Conservation (phyloP, 371 early-diverging fungal species). For the Rhizoclosmatium hyalinum region DNA sequence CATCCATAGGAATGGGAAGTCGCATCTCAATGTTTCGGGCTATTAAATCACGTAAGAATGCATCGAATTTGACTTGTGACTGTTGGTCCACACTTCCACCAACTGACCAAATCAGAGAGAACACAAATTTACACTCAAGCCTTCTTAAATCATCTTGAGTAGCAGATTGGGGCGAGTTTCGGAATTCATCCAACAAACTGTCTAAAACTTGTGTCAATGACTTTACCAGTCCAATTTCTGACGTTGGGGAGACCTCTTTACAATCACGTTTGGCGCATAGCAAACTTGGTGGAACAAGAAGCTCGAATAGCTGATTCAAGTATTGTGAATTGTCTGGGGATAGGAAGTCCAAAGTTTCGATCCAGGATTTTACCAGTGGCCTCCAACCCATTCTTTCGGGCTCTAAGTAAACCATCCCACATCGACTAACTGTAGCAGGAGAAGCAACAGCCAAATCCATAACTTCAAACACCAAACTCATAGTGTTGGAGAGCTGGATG, state of each 20-base stretch:
- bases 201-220: slow-evolving; percentile 54
- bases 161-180: slow-evolving; percentile 29
- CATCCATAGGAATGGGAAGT: slow-evolving; percentile 36
- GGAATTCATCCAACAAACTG: slow-evolving; percentile 49
- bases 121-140: slow-evolving; percentile 53
- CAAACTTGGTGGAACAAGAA: slow-evolving; percentile 47
- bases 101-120: slow-evolving; percentile 54
- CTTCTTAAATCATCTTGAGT: slow-evolving; percentile 34
- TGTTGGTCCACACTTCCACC: slow-evolving; percentile 58
- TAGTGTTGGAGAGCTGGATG: slow-evolving; percentile 65
- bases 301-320: slow-evolving; percentile 49
- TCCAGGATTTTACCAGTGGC: slow-evolving; percentile 61
- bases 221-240: slow-evolving; percentile 62
- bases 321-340: slow-evolving; percentile 32
- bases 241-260: slow-evolving; percentile 59
- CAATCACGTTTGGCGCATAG: slow-evolving; percentile 51
- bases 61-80: slow-evolving; percentile 57
- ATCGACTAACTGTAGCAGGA: slow-evolving; percentile 72
- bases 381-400: slow-evolving; percentile 63
- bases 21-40: slow-evolving; percentile 13
- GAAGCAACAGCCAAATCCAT: slow-evolving; percentile 65
- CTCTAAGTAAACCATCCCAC: slow-evolving; percentile 69
- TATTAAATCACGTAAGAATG: slow-evolving; percentile 33
- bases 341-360: slow-evolving; percentile 45
- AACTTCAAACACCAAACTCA: slow-evolving; percentile 69